A percentile compares a stretch with the other conserved stretches of the same genome.
phyloP scores from a whole-genome alignment of 495 filamentous ascomycete species.

The Alectoria sarmentosa region DNA sequence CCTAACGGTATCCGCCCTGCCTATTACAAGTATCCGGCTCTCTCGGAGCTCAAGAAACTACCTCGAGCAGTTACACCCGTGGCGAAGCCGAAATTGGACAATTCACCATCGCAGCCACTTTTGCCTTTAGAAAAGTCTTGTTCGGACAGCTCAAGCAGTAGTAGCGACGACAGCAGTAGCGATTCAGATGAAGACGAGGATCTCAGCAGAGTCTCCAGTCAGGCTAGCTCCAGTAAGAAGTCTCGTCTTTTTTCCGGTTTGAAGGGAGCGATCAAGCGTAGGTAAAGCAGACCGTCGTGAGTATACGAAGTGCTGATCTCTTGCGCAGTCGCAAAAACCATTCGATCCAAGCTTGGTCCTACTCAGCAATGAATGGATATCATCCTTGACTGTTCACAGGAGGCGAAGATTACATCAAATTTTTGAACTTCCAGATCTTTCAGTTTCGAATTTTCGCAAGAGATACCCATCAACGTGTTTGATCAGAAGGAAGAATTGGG shows the following conservation, averaged over 20 bases:
- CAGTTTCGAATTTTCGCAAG: neutral
- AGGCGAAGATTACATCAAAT: neutral
- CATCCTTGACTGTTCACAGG: neutral
- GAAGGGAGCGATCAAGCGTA: slow-evolving; percentile 5
- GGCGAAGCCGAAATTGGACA: neutral
- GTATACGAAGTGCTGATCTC: neutral
- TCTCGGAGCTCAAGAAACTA: slow-evolving; percentile 14
- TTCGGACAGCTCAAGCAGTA: slow-evolving; percentile 2
- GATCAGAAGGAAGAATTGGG: neutral
- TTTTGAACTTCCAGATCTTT: neutral
- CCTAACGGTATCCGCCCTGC: slow-evolving; percentile 15
- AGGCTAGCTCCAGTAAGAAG: neutral
- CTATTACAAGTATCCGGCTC: slow-evolving; percentile 17
- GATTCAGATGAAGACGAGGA: slow-evolving; percentile 10
- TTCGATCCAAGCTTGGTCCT: neutral
- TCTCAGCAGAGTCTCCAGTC: neutral
- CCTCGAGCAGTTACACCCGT: neutral
- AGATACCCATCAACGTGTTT: slow-evolving; percentile 2
- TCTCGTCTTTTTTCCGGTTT: slow-evolving; percentile 1
- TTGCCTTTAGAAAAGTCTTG: neutral
- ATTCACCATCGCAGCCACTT: neutral
- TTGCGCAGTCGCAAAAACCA: neutral
- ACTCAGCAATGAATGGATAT: neutral
- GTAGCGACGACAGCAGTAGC: slow-evolving; percentile 9
- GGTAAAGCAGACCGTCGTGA: neutral